Percentiles rank a stretch among this genome's conserved stretches.
phyloP scores from a whole-genome alignment of 78 protist species.

The Chrysochromulina parva region DNA sequence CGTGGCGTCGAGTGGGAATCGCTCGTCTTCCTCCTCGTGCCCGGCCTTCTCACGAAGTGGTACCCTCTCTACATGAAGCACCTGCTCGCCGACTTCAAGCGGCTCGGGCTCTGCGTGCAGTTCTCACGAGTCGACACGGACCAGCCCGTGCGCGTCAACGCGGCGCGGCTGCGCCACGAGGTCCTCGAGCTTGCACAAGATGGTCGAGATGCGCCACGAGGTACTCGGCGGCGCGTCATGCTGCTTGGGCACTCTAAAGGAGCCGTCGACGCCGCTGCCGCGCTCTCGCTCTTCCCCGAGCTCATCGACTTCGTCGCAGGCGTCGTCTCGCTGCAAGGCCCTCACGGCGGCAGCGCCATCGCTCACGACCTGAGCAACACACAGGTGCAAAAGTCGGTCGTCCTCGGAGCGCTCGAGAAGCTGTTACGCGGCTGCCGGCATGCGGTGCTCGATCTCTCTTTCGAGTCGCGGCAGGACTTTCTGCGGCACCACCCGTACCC shows the following conservation, averaged over 20 bases:
- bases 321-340: background rate
- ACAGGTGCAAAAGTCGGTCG: background rate
- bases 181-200: background rate
- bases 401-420: background rate
- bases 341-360: constrained; percentile 18
- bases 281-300: constrained; percentile 9
- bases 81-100: background rate
- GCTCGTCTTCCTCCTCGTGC: background rate
- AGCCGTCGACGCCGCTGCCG: constrained; percentile 8
- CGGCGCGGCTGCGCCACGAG: background rate
- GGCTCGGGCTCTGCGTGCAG: background rate
- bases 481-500: background rate
- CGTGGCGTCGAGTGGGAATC: background rate
- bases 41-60: constrained; percentile 11
- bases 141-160: background rate
- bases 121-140: constrained; percentile 6
- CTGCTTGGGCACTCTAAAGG: constrained; percentile 7
- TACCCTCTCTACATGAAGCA: background rate
- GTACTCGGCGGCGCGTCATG: background rate
- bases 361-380: constrained; percentile 2
- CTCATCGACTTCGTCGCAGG: background rate
- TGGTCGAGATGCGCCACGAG: too few relatives aligned
- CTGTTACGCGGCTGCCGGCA: constrained; percentile 11
- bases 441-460: constrained; percentile 20
- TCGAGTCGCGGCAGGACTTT: background rate